Conservation (phyloP, 768 basidiomycete species). For the Phallus indusiatus region DNA sequence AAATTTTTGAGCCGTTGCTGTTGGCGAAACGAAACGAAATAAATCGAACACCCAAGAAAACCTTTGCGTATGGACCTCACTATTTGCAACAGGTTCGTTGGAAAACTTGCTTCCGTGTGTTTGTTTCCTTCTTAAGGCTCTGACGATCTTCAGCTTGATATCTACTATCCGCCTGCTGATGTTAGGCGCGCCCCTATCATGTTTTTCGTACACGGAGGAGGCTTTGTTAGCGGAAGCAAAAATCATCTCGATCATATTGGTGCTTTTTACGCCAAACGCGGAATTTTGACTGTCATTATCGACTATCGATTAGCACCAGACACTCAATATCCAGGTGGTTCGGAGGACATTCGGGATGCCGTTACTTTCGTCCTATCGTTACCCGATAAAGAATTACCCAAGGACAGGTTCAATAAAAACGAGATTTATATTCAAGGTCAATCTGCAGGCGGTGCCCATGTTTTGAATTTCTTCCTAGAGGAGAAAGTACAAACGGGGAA, state of each 20-base stretch:
- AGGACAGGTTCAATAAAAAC: neutral
- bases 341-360: constrained; percentile 52
- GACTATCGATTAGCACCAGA: constrained; percentile 58
- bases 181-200: constrained; percentile 33
- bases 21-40: constrained; percentile 40
- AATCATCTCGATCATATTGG: constrained; percentile 35
- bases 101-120: too few species aligned
- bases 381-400: neutral
- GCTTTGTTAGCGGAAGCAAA: constrained; percentile 45
- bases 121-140: neutral
- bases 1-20: constrained; percentile 41
- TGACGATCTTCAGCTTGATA: constrained; percentile 39
- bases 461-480: neutral
- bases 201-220: constrained; percentile 60
- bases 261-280: constrained; percentile 48
- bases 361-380: constrained; percentile 32
- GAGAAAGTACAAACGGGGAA: constrained; percentile 8
- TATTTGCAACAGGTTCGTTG: constrained; percentile 38
- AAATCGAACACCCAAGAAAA: constrained; percentile 34
- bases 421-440: neutral
- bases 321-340: constrained; percentile 41
- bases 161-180: constrained; percentile 44
- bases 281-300: constrained; percentile 52
- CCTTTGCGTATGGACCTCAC: constrained; percentile 46
- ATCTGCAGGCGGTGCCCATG: neutral